phyloP scores from a whole-genome alignment of 169 alveolate species.

The Theileria annulata region DNA sequence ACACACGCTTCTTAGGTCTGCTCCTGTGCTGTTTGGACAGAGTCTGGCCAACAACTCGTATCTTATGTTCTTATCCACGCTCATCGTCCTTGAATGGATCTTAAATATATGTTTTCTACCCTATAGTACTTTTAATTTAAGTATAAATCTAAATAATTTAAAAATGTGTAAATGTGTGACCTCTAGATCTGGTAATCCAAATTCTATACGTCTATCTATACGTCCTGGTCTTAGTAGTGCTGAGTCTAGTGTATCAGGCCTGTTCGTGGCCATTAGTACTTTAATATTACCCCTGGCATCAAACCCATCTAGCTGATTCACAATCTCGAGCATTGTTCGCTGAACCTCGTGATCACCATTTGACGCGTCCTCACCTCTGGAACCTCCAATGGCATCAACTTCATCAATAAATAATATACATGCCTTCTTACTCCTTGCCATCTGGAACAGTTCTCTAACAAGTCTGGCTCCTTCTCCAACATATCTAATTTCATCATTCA shows the following conservation, averaged over 20 bases:
- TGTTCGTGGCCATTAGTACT: slow-evolving; percentile 98
- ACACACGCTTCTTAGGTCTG: slow-evolving; percentile 97
- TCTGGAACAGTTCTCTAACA: slow-evolving; percentile 96
- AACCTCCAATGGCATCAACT: slow-evolving; percentile 95
- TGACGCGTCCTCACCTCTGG: slow-evolving; percentile 86
- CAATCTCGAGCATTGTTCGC: slow-evolving; percentile 98
- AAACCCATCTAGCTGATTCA: slow-evolving; percentile 98
- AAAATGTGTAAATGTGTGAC: slow-evolving; percentile 62
- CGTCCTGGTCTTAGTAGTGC: slow-evolving; percentile 98
- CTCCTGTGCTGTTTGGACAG: slow-evolving; percentile 98
- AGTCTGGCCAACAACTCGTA: slow-evolving; percentile 96
- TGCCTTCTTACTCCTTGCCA: slow-evolving; percentile 97
- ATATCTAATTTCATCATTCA: slow-evolving; percentile 71
- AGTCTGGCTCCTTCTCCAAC: slow-evolving; percentile 99
- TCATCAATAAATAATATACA: slow-evolving; percentile 98
- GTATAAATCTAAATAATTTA: background rate
- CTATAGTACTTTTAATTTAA: slow-evolving; percentile 16
- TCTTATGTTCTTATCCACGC: slow-evolving; percentile 92
- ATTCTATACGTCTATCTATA: slow-evolving; percentile 97
- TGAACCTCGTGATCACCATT: slow-evolving; percentile 98
- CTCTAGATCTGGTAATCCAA: slow-evolving; percentile 96
- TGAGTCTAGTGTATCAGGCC: slow-evolving; percentile 98
- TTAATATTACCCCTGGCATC: slow-evolving; percentile 97
- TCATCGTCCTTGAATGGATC: slow-evolving; percentile 97
- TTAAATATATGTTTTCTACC: slow-evolving; percentile 95